A percentile compares a stretch with the other conserved stretches of the same genome.
These are phyloP conservation scores for Nemania bipapillata DNA, from an alignment of 2,329 filamentous ascomycete genomes.

Conservation along the genomic window DNA sequence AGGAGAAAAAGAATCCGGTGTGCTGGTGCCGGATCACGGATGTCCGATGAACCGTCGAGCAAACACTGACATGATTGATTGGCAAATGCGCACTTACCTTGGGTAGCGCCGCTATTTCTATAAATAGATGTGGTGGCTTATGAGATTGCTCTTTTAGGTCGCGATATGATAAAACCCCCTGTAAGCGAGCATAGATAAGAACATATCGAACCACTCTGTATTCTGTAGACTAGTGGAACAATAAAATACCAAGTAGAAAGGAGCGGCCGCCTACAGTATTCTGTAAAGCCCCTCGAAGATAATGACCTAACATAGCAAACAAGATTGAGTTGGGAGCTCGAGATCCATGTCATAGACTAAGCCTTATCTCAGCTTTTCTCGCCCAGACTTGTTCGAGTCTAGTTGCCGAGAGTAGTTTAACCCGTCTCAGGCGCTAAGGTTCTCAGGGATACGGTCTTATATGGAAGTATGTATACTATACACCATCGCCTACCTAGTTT, in stretches of 20 bases:
- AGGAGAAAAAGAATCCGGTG: constrained; percentile 10
- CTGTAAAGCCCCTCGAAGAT: not conserved
- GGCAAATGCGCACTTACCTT: not conserved
- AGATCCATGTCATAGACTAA: constrained; percentile 24
- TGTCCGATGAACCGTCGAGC: constrained; percentile 12
- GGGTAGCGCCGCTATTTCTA: not conserved
- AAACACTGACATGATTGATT: not conserved
- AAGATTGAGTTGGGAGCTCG: not conserved
- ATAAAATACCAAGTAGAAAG: too few species aligned
- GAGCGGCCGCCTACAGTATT: too few species aligned
- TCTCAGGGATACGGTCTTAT: not conserved
- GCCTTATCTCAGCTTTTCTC: constrained; percentile 16
- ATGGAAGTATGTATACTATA: too few species aligned
- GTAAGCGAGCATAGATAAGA: not conserved
- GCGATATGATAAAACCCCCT: not conserved
- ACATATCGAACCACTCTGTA: too few species aligned
- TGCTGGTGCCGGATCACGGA: constrained; percentile 23
- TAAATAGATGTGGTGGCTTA: not conserved
- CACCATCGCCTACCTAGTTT: not conserved
- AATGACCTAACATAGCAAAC: not conserved
- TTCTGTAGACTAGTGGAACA: too few species aligned
- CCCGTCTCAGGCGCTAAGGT: not conserved
- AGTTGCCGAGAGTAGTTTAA: not conserved
- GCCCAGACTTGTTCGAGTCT: not conserved
- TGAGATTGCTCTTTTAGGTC: not conserved